Base-by-base conservation (phyloP, 1,284 basidiomycete genomes). In the Pulchroboletus neoregius region DNA sequence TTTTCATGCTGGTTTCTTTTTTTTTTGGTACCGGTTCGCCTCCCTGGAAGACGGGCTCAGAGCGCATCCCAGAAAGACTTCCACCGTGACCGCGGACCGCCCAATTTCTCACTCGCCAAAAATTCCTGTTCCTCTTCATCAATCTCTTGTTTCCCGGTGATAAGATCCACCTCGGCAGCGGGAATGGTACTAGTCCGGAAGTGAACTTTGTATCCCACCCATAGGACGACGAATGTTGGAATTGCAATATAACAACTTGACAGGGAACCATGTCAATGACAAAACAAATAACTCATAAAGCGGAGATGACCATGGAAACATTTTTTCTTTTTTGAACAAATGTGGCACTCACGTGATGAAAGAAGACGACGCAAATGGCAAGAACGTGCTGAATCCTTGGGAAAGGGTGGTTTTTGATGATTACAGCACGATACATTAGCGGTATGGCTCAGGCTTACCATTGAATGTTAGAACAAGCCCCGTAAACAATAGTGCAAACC, bases 81-180 rank as follows among this genome's bases (percentile, higher is more conserved):
- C 35, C 39, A 39, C 26, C 46, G 38, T 35, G 55, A 47, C 43
- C 30, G 49, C 36, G 50, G 46, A 13, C 50, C 46, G 38, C 46
- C 38, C 34, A 51, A 2, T 11, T 33, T 45, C 49, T 50, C 35
- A 13, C 36, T 44, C 12, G 50, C 51, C 41, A 61, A 40, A 34
- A 49, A 32, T 5, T 20, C 40, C 18, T 41, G 38, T 44, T 51
- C 50, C 35, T 43, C 45, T n/a, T 50, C 49, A 42, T 51, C 51
- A 37, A 51, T 51, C 34, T 43, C 37, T 37, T 37, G 39, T 39
- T 53, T 53, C 11, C 42, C 43, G 12, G 40, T 46, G 47, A 60
- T 48, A 39, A 61, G 56, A 59, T 61, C 58, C 43, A 44, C 62
- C 35, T 66, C 58, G 52, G 53, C 45, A 49, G 62, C 62, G 48